phyloP scores from a whole-genome alignment of 345 rosid species.

The Populus alba region DNA sequence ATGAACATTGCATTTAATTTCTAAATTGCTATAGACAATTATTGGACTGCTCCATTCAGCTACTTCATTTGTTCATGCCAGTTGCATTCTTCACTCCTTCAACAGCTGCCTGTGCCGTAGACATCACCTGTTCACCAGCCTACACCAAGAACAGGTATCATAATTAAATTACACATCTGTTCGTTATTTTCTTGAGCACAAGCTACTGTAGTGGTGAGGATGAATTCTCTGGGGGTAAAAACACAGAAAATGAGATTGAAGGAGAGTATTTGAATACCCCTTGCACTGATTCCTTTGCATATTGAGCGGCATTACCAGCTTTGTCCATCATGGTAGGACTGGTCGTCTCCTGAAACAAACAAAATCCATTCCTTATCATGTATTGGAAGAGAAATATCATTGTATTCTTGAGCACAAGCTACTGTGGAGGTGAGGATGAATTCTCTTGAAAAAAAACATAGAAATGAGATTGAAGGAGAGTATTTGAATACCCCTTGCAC shows the following conservation, averaged over 20 bases:
- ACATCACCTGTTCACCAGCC: conserved; percentile 60
- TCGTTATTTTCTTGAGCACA: too few relatives aligned
- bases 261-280: conserved; percentile 32
- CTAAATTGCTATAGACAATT: neutral
- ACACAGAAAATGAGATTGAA: neutral
- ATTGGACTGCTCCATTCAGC: neutral
- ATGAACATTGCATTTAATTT: neutral
- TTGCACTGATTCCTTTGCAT: conserved; percentile 54
- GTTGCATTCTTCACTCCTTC: conserved; percentile 60
- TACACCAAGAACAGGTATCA: neutral
- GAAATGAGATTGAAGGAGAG: neutral
- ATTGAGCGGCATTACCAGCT: conserved; percentile 57
- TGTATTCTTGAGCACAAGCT: too few relatives aligned
- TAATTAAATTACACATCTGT: too few relatives aligned
- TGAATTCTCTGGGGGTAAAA: neutral
- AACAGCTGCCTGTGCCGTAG: conserved; percentile 56
- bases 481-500: conserved; percentile 43
- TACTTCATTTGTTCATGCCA: conserved; percentile 26
- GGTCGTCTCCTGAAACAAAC: conserved; percentile 55
- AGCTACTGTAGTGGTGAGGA: neutral
- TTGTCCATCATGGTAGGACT: conserved; percentile 47
- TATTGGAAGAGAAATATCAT: neutral
- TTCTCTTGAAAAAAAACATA: neutral
- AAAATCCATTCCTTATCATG: neutral
- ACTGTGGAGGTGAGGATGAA: neutral